Base-by-base conservation (phyloP, 805 yeast species). In the Brettanomyces sp. region DNA sequence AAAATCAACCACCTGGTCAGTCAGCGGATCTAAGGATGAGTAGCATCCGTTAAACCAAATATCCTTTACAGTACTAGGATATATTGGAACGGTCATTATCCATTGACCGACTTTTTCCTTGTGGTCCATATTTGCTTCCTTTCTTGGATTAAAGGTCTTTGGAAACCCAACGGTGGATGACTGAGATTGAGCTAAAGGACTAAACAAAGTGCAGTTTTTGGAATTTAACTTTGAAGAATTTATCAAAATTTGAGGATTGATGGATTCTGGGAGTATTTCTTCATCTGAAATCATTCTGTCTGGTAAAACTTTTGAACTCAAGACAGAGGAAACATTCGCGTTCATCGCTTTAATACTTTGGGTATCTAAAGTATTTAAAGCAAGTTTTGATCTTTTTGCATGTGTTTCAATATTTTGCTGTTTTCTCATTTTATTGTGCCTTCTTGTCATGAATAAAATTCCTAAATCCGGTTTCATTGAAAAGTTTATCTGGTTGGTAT, bases 41-140 rank as follows among this genome's bases (percentile, higher is more conserved):
- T 70, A 79, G 50, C 82, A 77, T n/a, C 70, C 72, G 43, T 58
- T 64, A 24, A 55, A 53, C 72, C 69, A 70, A 14, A 45, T 36
- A 5, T 43, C 51, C 5, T 52, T 48, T 4, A 43, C 56, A 22
- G 38, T 41, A 18, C 60, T 50, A 0, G 64, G 56, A 43, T 63
- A 68, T 7, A 70, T 56, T 1, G 90, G 90, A 3, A 85, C 72
- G 28, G 69, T 67, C 3, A 65, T 64, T 34, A 85, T 72, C 93
- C 93, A 85, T 5, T 59, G 64, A 36, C 68, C 68, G 1, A 85
- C 85, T 54, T 84, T 85, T 54, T 85, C 91, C 42, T 63, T 66
- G 50, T 72, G 75, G 1, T 79, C 70, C 89, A 85, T 83, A 58
- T 78, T 80, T 7, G 73, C 64, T 3, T 79, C 78, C 30, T 63